A percentile compares a stretch with the other conserved stretches of the same genome.
These are phyloP conservation scores for Asterella californica DNA, from an alignment of 225 moss, liverwort and hornwort genomes.

Conservation along the genomic window DNA sequence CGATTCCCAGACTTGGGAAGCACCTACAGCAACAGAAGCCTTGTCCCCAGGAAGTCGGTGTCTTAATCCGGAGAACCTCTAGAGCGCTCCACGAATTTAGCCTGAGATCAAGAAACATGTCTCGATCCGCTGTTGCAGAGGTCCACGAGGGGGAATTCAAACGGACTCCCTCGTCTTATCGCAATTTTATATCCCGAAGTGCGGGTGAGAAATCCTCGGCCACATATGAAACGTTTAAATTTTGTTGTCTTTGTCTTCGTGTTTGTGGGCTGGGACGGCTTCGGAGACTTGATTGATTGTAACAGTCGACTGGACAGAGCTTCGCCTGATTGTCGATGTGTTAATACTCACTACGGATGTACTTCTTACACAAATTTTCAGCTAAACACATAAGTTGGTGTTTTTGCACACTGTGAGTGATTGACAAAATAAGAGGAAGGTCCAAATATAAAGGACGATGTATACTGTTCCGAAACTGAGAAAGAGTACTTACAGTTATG, in stretches of 20 bases:
- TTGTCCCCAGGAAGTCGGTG: neutral
- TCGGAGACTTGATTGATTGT: neutral
- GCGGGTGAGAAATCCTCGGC: constrained; percentile 19
- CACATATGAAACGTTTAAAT: neutral
- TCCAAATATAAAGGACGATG: neutral
- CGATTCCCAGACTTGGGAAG: neutral
- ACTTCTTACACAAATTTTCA: too few relatives aligned
- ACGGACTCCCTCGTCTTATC: constrained; percentile 37
- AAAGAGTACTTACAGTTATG: neutral
- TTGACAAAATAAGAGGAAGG: neutral
- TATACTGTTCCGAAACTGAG: neutral
- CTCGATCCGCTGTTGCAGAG: constrained; percentile 30
- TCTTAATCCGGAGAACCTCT: neutral
- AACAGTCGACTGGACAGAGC: too few relatives aligned
- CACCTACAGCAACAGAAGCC: neutral
- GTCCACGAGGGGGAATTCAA: constrained; percentile 37
- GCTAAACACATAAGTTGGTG: neutral
- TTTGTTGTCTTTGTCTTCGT: neutral
- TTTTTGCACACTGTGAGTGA: neutral
- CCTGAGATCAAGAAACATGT: constrained; percentile 23
- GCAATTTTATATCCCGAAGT: constrained; percentile 30
- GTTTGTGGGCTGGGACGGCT: neutral
- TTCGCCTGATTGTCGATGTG: too few relatives aligned
- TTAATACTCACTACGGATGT: too few relatives aligned
- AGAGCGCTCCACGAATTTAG: too few relatives aligned